Conservation (phyloP, 768 basidiomycete genomes). For the Mycena indigotica region DNA sequence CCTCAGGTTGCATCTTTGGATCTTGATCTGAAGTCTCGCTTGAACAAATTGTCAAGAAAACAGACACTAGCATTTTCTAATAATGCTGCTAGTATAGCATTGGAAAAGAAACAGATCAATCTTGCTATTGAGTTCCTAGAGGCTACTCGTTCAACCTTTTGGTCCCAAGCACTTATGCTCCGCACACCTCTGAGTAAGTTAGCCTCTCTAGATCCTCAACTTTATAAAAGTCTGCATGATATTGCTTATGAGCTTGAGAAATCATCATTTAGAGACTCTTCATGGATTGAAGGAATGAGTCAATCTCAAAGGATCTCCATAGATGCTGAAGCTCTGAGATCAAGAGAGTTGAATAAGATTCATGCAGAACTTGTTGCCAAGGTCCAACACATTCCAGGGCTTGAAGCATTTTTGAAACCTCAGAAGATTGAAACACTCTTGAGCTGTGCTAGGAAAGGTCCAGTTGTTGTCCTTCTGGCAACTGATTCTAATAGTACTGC, state of each 20-base stretch:
- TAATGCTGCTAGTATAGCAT: conserved; percentile 2
- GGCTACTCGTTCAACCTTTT: conserved; percentile 8
- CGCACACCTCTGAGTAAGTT: conserved; percentile 6
- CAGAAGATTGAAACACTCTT: background rate
- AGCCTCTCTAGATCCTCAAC: background rate
- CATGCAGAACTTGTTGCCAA: conserved; percentile 20
- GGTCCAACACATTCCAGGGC: conserved; percentile 19
- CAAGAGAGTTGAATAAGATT: conserved; percentile 21
- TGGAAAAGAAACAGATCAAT: background rate
- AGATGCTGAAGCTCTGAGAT: conserved; percentile 20
- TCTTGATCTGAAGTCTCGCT: conserved; percentile 5
- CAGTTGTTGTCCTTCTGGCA: conserved; percentile 20
- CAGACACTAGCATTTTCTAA: background rate
- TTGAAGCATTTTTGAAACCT: conserved; percentile 27
- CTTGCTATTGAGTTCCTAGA: conserved; percentile 13
- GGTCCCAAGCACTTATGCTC: conserved; percentile 10
- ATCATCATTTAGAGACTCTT: conserved; percentile 18
- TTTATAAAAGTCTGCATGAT: background rate
- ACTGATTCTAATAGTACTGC: background rate
- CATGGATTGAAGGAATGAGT: background rate
- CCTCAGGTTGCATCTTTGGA: conserved; percentile 3
- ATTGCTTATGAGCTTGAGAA: conserved; percentile 1
- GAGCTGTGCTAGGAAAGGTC: conserved; percentile 1
- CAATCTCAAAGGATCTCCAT: conserved; percentile 13
- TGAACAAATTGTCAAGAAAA: background rate